Conservation (phyloP, 1,139 yeast genomes). For the Candida glucosophila region DNA sequence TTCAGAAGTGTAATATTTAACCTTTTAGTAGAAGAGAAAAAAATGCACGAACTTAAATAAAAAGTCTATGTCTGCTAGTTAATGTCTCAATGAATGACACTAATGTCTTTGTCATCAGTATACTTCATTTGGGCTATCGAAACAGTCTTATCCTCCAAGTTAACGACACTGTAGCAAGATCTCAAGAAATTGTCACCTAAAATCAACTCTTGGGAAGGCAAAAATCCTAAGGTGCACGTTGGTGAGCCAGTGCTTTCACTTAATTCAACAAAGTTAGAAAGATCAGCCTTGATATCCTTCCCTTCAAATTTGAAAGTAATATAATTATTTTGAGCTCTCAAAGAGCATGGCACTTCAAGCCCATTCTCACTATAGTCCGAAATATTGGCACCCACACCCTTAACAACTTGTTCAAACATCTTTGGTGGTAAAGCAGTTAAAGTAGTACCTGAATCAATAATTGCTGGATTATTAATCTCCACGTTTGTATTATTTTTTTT, state of each 20-base stretch:
- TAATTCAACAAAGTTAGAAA: conserved; percentile 12
- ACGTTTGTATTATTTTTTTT: conserved; percentile 5
- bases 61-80: too few species aligned
- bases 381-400: conserved; percentile 9
- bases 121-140: conserved; percentile 30
- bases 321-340: conserved; percentile 15
- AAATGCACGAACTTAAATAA: too few species aligned
- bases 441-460: conserved; percentile 36
- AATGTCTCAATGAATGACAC: too few species aligned
- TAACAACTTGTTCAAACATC: conserved; percentile 1
- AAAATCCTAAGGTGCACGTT: conserved; percentile 11
- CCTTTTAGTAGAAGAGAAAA: too few species aligned
- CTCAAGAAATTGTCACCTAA: conserved; percentile 33
- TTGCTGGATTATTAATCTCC: conserved; percentile 13
- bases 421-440: conserved; percentile 17
- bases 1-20: too few species aligned
- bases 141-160: conserved; percentile 28
- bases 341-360: conserved; percentile 21
- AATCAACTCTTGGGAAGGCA: conserved; percentile 9
- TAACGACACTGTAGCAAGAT: conserved; percentile 26
- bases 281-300: conserved; percentile 16
- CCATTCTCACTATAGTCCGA: conserved; percentile 11
- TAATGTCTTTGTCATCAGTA: conserved; percentile 16
- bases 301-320: conserved; percentile 19
- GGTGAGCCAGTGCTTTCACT: conserved; percentile 7